Evolutionary conservation across 2,329 filamentous ascomycete genomes (phyloP).

Genomic region (Fusarium tupiense): DNA sequence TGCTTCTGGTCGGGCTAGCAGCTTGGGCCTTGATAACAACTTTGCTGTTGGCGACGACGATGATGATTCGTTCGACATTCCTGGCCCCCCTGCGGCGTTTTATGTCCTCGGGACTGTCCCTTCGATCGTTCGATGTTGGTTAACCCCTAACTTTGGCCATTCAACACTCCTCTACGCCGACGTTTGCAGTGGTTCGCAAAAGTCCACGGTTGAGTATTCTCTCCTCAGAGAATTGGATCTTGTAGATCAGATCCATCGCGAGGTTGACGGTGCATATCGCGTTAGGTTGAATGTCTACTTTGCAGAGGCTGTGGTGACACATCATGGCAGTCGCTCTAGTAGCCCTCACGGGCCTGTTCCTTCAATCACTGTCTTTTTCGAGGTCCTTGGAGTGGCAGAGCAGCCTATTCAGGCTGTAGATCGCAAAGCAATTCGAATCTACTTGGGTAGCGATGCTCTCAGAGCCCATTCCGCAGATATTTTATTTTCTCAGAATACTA

Average conservation of each 20-base stretch:
- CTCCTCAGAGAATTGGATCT: constrained; percentile 81
- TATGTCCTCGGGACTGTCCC: constrained; percentile 90
- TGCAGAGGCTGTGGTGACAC: constrained; percentile 86
- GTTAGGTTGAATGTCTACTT: constrained; percentile 87
- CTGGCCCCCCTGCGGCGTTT: constrained; percentile 82
- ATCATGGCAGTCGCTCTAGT: constrained; percentile 75
- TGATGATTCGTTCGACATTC: constrained; percentile 76
- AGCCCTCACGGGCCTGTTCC: constrained; percentile 79
- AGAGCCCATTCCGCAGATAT: constrained; percentile 89
- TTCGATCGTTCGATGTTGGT: constrained; percentile 94
- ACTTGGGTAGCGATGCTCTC: constrained; percentile 89
- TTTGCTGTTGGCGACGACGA: constrained; percentile 70
- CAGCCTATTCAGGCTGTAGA: constrained; percentile 51
- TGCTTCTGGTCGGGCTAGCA: constrained; percentile 84
- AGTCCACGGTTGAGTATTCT: constrained; percentile 80
- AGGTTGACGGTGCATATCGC: constrained; percentile 71
- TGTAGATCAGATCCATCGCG: constrained; percentile 70
- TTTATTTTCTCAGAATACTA: constrained; percentile 88
- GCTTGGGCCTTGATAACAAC: constrained; percentile 82
- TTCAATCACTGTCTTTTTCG: constrained; percentile 81
- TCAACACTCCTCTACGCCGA: constrained; percentile 90
- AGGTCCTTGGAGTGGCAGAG: constrained; percentile 69
- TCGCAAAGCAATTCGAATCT: constrained; percentile 78
- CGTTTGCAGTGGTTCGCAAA: constrained; percentile 90
- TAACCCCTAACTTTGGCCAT: constrained; percentile 90